These are phyloP conservation scores for Colletotrichum eremochloae DNA, from an alignment of 2,329 filamentous ascomycete genomes.

Conservation along the genomic window DNA sequence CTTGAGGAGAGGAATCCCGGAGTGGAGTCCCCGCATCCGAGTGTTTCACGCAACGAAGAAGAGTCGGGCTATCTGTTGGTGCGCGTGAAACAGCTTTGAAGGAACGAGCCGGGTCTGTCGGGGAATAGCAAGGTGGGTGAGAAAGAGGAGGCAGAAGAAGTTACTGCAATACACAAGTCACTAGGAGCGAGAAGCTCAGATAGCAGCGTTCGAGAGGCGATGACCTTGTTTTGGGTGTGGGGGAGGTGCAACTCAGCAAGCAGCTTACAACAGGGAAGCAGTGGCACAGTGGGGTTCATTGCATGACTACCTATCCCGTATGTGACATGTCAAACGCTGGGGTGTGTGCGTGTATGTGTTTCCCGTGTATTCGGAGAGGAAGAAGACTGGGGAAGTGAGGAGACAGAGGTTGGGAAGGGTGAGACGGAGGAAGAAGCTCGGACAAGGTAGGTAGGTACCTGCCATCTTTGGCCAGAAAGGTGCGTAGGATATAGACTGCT, in stretches of 20 bases:
- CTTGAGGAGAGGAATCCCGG: slow-evolving; percentile 27
- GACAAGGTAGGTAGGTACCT: neutral
- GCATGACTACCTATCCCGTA: slow-evolving; percentile 35
- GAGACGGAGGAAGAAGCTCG: slow-evolving; percentile 4
- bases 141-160: slow-evolving; percentile 3
- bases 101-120: slow-evolving; percentile 6
- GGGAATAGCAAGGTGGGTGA: neutral
- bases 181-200: slow-evolving; percentile 29
- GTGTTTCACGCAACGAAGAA: slow-evolving; percentile 39
- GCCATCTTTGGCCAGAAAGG: neutral
- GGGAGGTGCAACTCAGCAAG: slow-evolving; percentile 27
- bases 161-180: neutral
- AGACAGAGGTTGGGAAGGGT: slow-evolving; percentile 23
- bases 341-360: neutral
- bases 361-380: neutral
- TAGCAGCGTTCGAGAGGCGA: slow-evolving; percentile 27
- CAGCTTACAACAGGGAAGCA: slow-evolving; percentile 39
- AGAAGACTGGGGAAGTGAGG: slow-evolving; percentile 1
- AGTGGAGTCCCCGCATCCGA: slow-evolving; percentile 30
- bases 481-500: neutral
- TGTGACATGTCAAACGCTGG: slow-evolving; percentile 27
- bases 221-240: slow-evolving; percentile 22
- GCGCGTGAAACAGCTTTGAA: slow-evolving; percentile 32
- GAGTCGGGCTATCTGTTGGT: slow-evolving; percentile 29
- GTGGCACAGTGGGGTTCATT: slow-evolving; percentile 38